Percentiles rank a stretch among this genome's conserved stretches.
Evolutionary conservation across 2,329 filamentous ascomycete species (phyloP).

Genomic region (Talaromyces marneffei): DNA sequence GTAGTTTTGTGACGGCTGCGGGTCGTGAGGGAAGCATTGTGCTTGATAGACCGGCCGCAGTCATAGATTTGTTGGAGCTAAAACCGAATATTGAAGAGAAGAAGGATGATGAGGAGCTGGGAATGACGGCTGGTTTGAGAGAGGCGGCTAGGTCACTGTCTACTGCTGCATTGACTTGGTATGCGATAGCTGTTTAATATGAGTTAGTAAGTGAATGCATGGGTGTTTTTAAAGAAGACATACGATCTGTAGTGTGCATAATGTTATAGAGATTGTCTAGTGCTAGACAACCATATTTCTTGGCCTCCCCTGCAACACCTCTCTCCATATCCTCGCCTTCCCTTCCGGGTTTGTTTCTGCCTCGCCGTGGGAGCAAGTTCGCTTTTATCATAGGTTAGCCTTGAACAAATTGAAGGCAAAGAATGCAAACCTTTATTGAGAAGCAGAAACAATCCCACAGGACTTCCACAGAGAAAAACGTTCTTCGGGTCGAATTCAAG

Average conservation of each 20-base stretch:
- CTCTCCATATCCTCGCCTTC: constrained; percentile 56
- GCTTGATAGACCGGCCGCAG: background rate
- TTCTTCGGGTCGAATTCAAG: constrained; percentile 93
- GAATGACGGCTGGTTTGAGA: constrained; percentile 72
- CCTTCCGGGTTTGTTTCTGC: constrained; percentile 67
- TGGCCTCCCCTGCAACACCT: constrained; percentile 68
- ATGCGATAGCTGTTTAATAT: constrained; percentile 62
- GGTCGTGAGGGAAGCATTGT: constrained; percentile 28
- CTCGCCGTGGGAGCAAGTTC: constrained; percentile 67
- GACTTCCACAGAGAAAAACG: constrained; percentile 83
- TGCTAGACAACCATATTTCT: constrained; percentile 80
- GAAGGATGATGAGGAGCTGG: constrained; percentile 62
- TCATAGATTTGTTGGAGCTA: constrained; percentile 42
- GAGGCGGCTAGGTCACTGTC: constrained; percentile 72
- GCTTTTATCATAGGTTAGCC: constrained; percentile 34
- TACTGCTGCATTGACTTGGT: constrained; percentile 83
- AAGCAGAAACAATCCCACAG: constrained; percentile 85
- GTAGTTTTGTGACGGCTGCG: constrained; percentile 53
- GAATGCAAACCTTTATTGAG: constrained; percentile 57
- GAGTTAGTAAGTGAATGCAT: background rate
- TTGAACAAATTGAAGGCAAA: background rate
- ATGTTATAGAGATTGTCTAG: constrained; percentile 97
- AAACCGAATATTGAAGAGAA: constrained; percentile 59
- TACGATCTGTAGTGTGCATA: constrained; percentile 63
- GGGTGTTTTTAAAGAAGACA: constrained; percentile 10